These are phyloP conservation scores for Hypomyces perniciosus DNA, from an alignment of 2,329 filamentous ascomycete genomes.

Conservation along the genomic window DNA sequence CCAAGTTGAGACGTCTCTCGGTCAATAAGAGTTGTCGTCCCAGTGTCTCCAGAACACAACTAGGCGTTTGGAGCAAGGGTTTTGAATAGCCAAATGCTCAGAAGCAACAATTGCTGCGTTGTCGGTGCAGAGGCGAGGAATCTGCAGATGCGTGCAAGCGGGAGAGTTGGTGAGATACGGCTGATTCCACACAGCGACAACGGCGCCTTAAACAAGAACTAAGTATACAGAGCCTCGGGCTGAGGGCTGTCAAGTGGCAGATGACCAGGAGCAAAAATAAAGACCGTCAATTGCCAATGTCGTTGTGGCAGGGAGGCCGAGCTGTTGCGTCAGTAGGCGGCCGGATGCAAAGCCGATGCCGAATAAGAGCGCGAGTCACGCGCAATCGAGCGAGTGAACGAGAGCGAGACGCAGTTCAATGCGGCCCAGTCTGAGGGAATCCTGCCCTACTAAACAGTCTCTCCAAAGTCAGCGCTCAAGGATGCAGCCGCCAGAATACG, in stretches of 20 bases:
- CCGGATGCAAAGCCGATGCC: neutral
- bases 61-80: too few species aligned
- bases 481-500: conserved; percentile 3
- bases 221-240: too few species aligned
- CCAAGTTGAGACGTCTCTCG: too few species aligned
- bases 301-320: neutral
- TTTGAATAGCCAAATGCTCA: neutral
- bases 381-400: conserved; percentile 6
- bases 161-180: neutral
- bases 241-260: neutral
- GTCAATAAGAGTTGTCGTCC: too few species aligned
- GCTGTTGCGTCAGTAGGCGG: neutral
- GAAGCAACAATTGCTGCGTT: neutral
- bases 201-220: neutral
- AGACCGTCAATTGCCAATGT: neutral
- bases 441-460: conserved; percentile 2
- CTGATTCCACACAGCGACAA: neutral
- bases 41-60: too few species aligned
- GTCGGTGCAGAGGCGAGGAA: neutral
- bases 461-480: neutral
- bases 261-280: neutral
- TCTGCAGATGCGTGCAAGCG: neutral
- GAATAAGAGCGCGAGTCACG: conserved; percentile 7
- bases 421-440: conserved; percentile 1
- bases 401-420: conserved; percentile 5